phyloP scores from a whole-genome alignment of 1,284 basidiomycete genomes.

The Austroboletus niveus region DNA sequence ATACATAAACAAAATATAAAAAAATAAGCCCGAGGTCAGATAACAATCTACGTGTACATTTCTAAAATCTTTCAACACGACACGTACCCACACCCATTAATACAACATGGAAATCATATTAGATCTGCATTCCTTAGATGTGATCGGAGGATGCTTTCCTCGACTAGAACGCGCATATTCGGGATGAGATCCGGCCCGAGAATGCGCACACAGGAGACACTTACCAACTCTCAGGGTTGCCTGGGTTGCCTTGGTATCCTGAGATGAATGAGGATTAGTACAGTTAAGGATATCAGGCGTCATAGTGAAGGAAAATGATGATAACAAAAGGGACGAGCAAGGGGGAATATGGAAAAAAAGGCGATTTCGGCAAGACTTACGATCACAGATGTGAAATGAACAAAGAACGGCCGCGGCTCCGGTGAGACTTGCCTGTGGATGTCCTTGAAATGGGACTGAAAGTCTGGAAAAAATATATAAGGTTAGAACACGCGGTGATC shows the following conservation, averaged over 20 bases:
- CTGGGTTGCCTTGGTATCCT: conserved; percentile 72
- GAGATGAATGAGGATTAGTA: conserved; percentile 5
- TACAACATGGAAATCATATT: conserved; percentile 13
- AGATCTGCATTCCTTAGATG: conserved; percentile 34
- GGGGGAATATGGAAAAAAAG: background rate
- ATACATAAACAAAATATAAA: too few species aligned
- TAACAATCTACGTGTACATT: background rate
- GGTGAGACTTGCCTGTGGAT: conserved; percentile 58
- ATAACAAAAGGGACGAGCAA: too few species aligned
- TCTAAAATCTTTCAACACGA: background rate
- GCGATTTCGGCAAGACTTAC: conserved; percentile 36
- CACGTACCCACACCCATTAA: background rate
- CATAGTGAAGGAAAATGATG: background rate
- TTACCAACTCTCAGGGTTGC: conserved; percentile 59
- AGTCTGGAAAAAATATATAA: conserved; percentile 41
- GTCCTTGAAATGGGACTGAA: conserved; percentile 66
- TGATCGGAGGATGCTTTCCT: conserved; percentile 35
- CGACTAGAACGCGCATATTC: conserved; percentile 23
- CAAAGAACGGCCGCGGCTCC: conserved; percentile 61
- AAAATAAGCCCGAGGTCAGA: too few species aligned
- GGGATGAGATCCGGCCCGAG: too few species aligned
- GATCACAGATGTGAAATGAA: conserved; percentile 73
- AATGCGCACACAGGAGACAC: conserved; percentile 14
- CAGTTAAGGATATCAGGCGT: background rate
- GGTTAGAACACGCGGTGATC: conserved; percentile 5